Base-by-base conservation (phyloP, 116 monocot genomes). In the Posidonia oceanica region DNA sequence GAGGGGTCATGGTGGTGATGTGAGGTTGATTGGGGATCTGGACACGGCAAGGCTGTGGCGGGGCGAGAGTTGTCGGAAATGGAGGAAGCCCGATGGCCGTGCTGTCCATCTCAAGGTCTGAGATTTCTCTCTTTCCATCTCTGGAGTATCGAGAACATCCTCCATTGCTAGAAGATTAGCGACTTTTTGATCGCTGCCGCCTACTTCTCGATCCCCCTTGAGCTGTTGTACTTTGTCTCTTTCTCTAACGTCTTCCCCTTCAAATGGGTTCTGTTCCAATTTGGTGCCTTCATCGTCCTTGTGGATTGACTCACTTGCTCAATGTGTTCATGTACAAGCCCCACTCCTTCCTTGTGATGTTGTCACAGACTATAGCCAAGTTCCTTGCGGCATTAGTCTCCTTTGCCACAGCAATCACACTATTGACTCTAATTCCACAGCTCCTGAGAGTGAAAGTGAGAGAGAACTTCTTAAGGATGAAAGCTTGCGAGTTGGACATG, bases 181-280 rank as follows among this genome's bases (percentile, higher is more conserved):
- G 88, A 88, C 59, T 80, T 80, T 42, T 65, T 88, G 67, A 88
- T 88, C 52, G 88, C 88, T 0, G 36, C 75, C 0, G 88, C 88
- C 39, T 88, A 88, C 73, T 88, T 88, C 78, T 88, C 88, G 7
- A 88, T 88, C 63, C 88, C 88, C 13, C 80, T 88, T 15, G 88
- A 88, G 71, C 77, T 88, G 51, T 21, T 88, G 7, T 88, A 80
- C 80, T 88, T 88, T 58, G 79, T 77, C 3, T 72, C 82, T 0
- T 82, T 82, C 59, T 75, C 84, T 61, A 63, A 68, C 23, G 63
- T 81, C 65, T 80, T 88, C 64, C 88, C 84, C 36, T 88, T 88
- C 88, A 81, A 78, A 80, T 88, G 88, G 88, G 58, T 84, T 39
- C 71, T 88, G 63, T 63, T 88, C 69, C 88, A 88, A 57, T 88